phyloP scores from a whole-genome alignment of 2,329 filamentous ascomycete genomes.

The Sporothrix inflata region DNA sequence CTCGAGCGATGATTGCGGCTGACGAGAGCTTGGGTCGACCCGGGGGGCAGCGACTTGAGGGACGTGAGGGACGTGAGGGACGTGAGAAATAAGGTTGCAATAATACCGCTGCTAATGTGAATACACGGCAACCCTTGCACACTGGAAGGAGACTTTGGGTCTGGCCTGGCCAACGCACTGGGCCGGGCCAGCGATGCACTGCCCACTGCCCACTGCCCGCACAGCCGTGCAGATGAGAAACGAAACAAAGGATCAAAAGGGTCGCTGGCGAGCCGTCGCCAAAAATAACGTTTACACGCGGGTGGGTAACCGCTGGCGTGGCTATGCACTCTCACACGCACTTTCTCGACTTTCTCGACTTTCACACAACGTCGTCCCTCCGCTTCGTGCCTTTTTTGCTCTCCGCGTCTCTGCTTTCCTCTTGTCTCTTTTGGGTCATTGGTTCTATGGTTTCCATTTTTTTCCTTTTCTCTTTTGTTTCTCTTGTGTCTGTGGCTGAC shows the following conservation, averaged over 20 bases:
- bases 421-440: not conserved
- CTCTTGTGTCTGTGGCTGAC: slow-evolving; percentile 10
- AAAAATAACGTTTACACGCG: too few species aligned
- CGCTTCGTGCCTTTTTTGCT: not conserved
- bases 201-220: slow-evolving; percentile 10
- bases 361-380: not conserved
- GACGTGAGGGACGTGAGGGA: not conserved
- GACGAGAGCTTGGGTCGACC: not conserved
- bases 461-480: not conserved
- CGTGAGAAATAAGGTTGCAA: not conserved
- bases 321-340: too few species aligned
- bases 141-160: not conserved
- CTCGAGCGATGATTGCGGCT: not conserved
- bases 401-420: not conserved
- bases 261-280: not conserved
- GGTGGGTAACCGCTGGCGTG: too few species aligned
- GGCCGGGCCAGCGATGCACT: not conserved
- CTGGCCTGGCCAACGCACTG: not conserved
- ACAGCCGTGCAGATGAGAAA: slow-evolving; percentile 15
- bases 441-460: not conserved
- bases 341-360: too few species aligned
- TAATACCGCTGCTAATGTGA: too few species aligned
- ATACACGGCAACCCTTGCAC: not conserved
- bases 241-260: not conserved
- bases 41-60: not conserved